Conservation (phyloP, 345 rosid genomes). For the Diplotaxis tenuifolia region DNA sequence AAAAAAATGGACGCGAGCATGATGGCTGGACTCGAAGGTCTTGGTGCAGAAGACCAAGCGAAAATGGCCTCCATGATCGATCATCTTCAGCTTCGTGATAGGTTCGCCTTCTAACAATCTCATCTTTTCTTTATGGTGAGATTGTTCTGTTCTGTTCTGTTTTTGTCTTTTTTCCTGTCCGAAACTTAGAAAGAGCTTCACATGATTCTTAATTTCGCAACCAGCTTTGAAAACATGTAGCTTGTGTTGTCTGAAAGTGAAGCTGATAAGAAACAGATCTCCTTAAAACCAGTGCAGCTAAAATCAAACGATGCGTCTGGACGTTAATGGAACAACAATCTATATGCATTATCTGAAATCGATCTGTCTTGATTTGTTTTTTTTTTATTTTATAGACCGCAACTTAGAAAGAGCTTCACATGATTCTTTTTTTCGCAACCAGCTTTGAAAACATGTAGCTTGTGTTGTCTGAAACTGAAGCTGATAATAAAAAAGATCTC, state of each 20-base stretch:
- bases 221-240: constrained; percentile 15
- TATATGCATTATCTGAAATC: not conserved
- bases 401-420: constrained; percentile 21
- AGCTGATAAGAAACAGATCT: constrained; percentile 53
- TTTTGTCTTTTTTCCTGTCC: not conserved
- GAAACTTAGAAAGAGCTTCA: constrained; percentile 10
- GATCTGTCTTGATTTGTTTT: not conserved
- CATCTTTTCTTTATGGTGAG: not conserved
- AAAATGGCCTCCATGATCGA: constrained; percentile 84
- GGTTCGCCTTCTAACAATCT: constrained; percentile 47
- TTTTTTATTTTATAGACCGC: not conserved
- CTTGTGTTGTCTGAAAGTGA: constrained; percentile 40
- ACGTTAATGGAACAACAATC: constrained; percentile 72
- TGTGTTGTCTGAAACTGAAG: constrained; percentile 46
- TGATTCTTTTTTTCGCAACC: not conserved
- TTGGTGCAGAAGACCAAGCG: constrained; percentile 69
- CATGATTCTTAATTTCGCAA: not conserved
- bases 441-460: constrained; percentile 23
- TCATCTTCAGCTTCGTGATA: constrained; percentile 85
- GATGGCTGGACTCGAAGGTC: constrained; percentile 77
- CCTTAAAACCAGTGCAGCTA: constrained; percentile 61
- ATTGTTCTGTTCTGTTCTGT: not conserved
- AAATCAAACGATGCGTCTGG: constrained; percentile 47
- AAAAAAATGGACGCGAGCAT: constrained; percentile 69
- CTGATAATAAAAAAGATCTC: constrained; percentile 48